phyloP scores from a whole-genome alignment of 371 early-diverging fungal genomes.

The Lichtheimia ornata region DNA sequence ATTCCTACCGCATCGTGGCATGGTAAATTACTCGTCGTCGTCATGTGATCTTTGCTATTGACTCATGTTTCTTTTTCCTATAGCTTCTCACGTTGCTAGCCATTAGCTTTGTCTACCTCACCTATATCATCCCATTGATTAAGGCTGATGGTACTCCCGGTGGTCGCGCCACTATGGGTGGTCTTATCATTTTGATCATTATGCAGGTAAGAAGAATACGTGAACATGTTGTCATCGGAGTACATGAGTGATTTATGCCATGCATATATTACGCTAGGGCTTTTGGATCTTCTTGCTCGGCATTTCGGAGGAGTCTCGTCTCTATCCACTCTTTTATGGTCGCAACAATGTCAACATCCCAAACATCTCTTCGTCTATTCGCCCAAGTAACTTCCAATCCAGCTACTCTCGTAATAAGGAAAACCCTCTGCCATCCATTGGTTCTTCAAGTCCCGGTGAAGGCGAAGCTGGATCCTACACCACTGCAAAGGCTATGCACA shows the following conservation, averaged over 20 bases:
- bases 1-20: slow-evolving; percentile 26
- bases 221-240: too few species aligned
- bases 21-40: slow-evolving; percentile 20
- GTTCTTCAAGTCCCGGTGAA: not conserved
- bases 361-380: slow-evolving; percentile 12
- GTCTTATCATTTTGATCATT: slow-evolving; percentile 62
- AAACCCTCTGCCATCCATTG: slow-evolving; percentile 10
- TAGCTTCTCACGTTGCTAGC: slow-evolving; percentile 61
- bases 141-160: slow-evolving; percentile 11
- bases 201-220: slow-evolving; percentile 37
- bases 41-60: not conserved
- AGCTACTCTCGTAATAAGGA: slow-evolving; percentile 11
- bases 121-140: slow-evolving; percentile 34
- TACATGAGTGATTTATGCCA: slow-evolving; percentile 6
- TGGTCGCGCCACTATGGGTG: slow-evolving; percentile 54
- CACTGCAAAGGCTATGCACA: slow-evolving; percentile 36
- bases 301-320: slow-evolving; percentile 64
- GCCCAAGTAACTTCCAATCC: slow-evolving; percentile 16
- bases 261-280: slow-evolving; percentile 1
- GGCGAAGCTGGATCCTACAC: not conserved
- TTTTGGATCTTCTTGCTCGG: slow-evolving; percentile 78
- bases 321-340: slow-evolving; percentile 47
- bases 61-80: not conserved
- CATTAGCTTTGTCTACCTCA: slow-evolving; percentile 55
- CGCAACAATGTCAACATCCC: slow-evolving; percentile 14